Base-by-base conservation (phyloP, 371 early-diverging fungal species). In the Coemansia sp. region DNA sequence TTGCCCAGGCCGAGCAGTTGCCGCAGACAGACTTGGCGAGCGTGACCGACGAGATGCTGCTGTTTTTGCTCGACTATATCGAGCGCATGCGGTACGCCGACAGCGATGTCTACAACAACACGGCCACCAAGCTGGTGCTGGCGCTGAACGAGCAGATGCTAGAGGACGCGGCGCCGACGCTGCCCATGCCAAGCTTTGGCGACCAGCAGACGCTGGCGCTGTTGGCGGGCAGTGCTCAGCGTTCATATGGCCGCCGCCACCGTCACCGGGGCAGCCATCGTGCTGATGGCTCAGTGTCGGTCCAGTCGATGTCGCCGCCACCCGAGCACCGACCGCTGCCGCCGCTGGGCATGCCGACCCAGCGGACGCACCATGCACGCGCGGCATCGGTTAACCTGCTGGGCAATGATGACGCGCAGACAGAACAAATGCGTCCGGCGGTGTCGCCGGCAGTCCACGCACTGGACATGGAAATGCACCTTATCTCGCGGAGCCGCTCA, bases 101-200 rank as follows among this genome's bases (percentile, higher is more conserved):
- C 9, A 85, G 86, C 50, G 92, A 91, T 60, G 77, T 80, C 2
- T 85, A 90, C 67, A 90, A 91, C 62, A 87, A 89, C 75, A 81
- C 84, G 7, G 67, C 85, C 31, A 90, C 92, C 55, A 81, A 84
- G 58, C 75, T 90, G 18, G 64, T 92, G 0, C 69, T 86, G 53
- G 84, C 77, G 24, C 51, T 69, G 31, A 81, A 79, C 62, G 81
- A 58, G 62, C 87, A 50, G 50, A 59, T 72, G 32, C 60, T 60
- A 11, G 48, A 52, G 47, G 33, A 37, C 16, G 18, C 36, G 10
- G 18, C 38, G 24, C 38, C 38, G 18, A 18, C 34, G 24, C 49
- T 6, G 32, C 48, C 38, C 31, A n/a, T 31, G 24, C 55, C 43
- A 9, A 34, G 18, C 39, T 38, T 88, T 34, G 58, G 48, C 12